Evolutionary conservation across 176 grass and related monocot genomes (phyloP), one percentile per base, ranked within the genome.

Genomic region (Musa itinerans): DNA sequence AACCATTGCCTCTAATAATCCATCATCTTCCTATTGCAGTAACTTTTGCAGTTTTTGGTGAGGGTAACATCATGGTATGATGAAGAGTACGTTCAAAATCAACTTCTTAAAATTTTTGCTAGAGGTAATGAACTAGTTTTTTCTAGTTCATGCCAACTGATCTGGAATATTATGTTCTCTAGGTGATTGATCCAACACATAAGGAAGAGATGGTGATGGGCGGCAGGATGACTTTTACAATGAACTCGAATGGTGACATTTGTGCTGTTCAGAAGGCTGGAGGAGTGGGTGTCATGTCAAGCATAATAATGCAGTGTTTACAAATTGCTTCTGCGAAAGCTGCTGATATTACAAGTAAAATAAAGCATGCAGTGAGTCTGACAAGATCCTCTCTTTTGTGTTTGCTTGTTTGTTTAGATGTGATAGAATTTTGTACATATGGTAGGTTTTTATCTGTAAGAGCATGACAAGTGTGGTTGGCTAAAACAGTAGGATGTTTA

Each of bases 221-320:
- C 29, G 90, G 90, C 65, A 90, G 87, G 72, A 92, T 97, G 93
- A 97, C 90, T 57, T 77, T 81, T 78, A 93, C 85, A 50, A 23
- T 97, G 83, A 97, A 97, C 79, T 86, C 86, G 21, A 97, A 87
- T 65, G 90, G 90, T 69, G 93, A 97, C 81, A 74, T 97, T 29
- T 97, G 93, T 80, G 61, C 93, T 77, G 88, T 97, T 72, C 93
- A 97, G 72, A 97, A 97, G 82, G 86, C 87, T 56, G 93, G 93
- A 73, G 89, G 83, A 72, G 87, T 90, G 70, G 93, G 90, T 78
- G 77, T 97, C 74, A 65, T 83, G 79, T 93, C 93, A 81, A 85
- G 87, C 83, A 81, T 86, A 57, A 84, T 97, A 70, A 92, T 93
- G 87, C 90, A 89, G 65, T 97, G 93, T 80, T 85, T 97, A 76